Base-by-base conservation (phyloP, 805 yeast species). In the Pichia ethanolica region DNA sequence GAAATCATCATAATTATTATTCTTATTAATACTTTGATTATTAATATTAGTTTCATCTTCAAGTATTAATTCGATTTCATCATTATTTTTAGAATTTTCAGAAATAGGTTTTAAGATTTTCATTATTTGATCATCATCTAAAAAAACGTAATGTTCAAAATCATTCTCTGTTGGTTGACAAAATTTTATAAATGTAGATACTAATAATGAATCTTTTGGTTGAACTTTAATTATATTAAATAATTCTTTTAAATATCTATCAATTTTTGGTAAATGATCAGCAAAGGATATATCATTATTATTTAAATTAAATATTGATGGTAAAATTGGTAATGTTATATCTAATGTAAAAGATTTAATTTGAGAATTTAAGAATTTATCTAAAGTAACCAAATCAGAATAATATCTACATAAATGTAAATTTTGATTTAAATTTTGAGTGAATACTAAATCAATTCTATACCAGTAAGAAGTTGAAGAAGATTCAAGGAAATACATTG, bases 371-470 rank as follows among this genome's bases (percentile, higher is more conserved):
- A 48, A 30, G 12, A 12, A 38, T 25, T 69, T 61, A 50, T 75
- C 79, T 26, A 77, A 58, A 46, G 71, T 71, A 58, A 74, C 73
- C 47, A 77, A 75, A 54, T 77, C 81, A 57, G 73, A 77, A 55
- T 75, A 77, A 58, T 71, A 76, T 14, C 80, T 65, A 52, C 78
- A 71, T 25, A 77, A 59, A 45, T 69, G 68, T 49, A 71, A 64
- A 40, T 66, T 64, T 37, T 64, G 61, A 54, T 66, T 63, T 6
- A 58, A 52, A 27, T n/a, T 13, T n/a, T 39, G 32, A 11, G 39
- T 42, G 10, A 41, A 42, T 6, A 42, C 9, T 11, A 74, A 58
- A 52, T 76, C 81, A 32, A 75, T 67, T 47, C 77, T 66, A 55
- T 77, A 77, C 80, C 81, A 77, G 55, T 68, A 74, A 46, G 78